Evolutionary conservation across 1,284 basidiomycete species (phyloP), one percentile per base, ranked within the genome.

Genomic region (Coniferiporia weirii): DNA sequence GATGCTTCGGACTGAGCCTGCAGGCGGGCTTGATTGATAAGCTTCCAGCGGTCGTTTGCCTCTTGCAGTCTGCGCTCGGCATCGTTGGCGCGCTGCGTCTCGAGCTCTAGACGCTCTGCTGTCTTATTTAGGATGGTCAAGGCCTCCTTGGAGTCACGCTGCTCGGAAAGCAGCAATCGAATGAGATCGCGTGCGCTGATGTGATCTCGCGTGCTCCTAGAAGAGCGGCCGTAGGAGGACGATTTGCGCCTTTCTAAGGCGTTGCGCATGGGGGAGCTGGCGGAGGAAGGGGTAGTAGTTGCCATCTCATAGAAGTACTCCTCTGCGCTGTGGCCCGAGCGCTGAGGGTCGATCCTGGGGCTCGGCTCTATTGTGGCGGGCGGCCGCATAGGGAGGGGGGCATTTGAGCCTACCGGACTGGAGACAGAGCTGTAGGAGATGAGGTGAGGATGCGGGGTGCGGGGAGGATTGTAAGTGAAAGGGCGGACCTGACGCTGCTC

Each of bases 31-130:
- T 79, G 76, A 10, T 72, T 71, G 10, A 75, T 73, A 48, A 70
- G 63, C 35, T 75, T 73, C 35, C 78, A 68, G 49, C 73, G 72
- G 56, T 72, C 71, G 45, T 80, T 71, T 47, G 74, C 75, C 50
- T 79, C 78, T 27, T 76, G 68, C 15, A 76, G 72, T 40, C 76
- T 74, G 56, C 73, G 72, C 61, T 80, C 78, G 34, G 77, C 76
- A 19, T 73, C 72, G 54, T 74, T 73, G 22, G 79, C 79, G 44
- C 78, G 74, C 48, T 71, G 67, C 0, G 75, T 75, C 64, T 79
- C 78, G 40, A 67, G 62, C 56, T 78, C 76, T 53, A 80, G 72
- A 46, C 76, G 76, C 40, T 75, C 72, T 9, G 71, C 67, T 40
- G 75, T 70, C 59, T 73, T 66, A 35, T 66, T 66, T 44, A 80